Percentiles rank a stretch among this genome's conserved stretches.
Evolutionary conservation across 2,329 filamentous ascomycete species (phyloP).

Genomic region (Xylaria sp.): DNA sequence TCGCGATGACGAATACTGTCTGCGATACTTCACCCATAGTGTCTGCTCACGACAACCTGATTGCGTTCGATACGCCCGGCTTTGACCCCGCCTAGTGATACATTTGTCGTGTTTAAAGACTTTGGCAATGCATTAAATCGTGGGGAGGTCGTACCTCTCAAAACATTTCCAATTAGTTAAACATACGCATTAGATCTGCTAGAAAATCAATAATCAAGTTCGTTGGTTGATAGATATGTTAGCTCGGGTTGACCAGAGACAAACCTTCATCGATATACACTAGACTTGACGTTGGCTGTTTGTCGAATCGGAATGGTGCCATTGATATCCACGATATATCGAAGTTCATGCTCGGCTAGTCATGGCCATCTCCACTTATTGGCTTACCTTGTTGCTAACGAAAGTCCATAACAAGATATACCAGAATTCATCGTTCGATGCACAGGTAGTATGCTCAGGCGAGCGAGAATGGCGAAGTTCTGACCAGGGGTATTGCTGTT

Average conservation of each 20-base stretch:
- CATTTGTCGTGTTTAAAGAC: not conserved
- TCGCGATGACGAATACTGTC: conserved; percentile 6
- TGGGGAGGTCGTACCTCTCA: not conserved
- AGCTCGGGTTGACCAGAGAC: not conserved
- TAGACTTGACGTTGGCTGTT: not conserved
- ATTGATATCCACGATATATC: not conserved
- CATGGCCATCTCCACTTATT: not conserved
- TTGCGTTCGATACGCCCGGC: not conserved
- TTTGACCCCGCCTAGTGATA: not conserved
- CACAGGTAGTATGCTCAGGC: not conserved
- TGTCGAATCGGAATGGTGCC: not conserved
- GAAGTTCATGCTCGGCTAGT: not conserved
- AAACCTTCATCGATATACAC: not conserved
- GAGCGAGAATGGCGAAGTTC: not conserved
- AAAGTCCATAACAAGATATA: not conserved
- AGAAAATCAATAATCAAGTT: not conserved
- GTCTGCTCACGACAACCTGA: not conserved
- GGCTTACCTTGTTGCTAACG: not conserved
- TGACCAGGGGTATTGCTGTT: not conserved
- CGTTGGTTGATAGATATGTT: not conserved
- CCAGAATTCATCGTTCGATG: not conserved
- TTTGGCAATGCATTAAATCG: not conserved
- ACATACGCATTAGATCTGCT: not conserved
- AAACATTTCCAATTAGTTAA: no score
- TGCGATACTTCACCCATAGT: not conserved